Evolutionary conservation across 805 yeast species (phyloP).

Genomic region (Kuraishia capsulata): DNA sequence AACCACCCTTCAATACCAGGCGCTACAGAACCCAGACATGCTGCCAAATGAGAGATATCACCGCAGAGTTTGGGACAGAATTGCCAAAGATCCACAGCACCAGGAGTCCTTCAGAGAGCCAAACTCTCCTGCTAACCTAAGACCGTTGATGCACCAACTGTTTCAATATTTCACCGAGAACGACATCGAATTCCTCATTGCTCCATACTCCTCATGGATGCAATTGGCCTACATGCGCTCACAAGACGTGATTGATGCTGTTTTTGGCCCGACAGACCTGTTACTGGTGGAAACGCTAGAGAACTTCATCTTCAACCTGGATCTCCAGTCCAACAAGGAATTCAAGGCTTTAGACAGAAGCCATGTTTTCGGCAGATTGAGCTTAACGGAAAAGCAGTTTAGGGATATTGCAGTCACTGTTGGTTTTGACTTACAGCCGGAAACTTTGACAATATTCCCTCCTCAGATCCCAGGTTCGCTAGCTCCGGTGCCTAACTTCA

Average conservation of each 20-base stretch:
- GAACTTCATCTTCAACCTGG: conserved; percentile 65
- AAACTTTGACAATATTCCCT: conserved; percentile 45
- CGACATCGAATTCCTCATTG: conserved; percentile 57
- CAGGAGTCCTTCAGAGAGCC: conserved; percentile 44
- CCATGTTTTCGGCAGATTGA: conserved; percentile 51
- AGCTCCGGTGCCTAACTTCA: conserved; percentile 14
- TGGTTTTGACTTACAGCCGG: conserved; percentile 71
- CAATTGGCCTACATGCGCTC: conserved; percentile 69
- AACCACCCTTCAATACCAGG: conserved; percentile 23
- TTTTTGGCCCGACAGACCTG: conserved; percentile 80
- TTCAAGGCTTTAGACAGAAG: conserved; percentile 58
- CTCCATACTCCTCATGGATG: conserved; percentile 76
- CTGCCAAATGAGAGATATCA: conserved; percentile 32
- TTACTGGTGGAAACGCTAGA: conserved; percentile 55
- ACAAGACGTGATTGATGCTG: conserved; percentile 52
- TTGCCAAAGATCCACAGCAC: conserved; percentile 11
- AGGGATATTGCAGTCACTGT: conserved; percentile 68
- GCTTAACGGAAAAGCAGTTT: conserved; percentile 55
- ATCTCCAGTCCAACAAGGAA: conserved; percentile 44
- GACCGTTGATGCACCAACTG: conserved; percentile 46
- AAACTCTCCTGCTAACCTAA: conserved; percentile 38
- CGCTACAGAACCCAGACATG: conserved; percentile 14
- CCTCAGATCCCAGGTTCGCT: conserved; percentile 12
- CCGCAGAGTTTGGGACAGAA: conserved; percentile 37
- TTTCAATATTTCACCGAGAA: conserved; percentile 46